phyloP scores from a whole-genome alignment of 768 basidiomycete genomes.

The Tylopilus sp. region DNA sequence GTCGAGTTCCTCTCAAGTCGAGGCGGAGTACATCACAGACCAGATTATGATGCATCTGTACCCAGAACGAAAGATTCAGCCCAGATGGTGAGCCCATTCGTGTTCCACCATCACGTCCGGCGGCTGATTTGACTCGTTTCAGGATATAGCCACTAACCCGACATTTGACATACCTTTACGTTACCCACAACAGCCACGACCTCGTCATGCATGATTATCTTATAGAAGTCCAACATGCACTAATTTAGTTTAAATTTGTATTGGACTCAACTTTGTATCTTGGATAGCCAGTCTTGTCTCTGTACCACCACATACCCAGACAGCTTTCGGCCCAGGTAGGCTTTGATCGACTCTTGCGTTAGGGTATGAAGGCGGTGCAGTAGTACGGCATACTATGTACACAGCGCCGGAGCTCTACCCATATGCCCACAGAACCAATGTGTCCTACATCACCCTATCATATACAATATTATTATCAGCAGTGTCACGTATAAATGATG shows the following conservation, averaged over 20 bases:
- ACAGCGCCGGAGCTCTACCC: not conserved
- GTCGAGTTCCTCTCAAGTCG: constrained; percentile 27
- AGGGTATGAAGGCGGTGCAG: not conserved
- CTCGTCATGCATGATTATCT: constrained; percentile 4
- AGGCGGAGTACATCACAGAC: constrained; percentile 31
- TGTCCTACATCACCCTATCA: not conserved
- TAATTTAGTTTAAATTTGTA: constrained; percentile 22
- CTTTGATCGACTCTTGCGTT: not conserved
- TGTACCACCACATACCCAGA: not conserved
- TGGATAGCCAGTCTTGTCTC: constrained; percentile 21
- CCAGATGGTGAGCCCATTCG: constrained; percentile 25
- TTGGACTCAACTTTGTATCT: constrained; percentile 15
- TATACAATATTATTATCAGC: not conserved
- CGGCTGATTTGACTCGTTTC: not conserved
- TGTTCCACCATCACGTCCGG: not conserved
- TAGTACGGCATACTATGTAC: no score
- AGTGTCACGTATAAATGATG: not conserved
- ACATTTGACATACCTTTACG: constrained; percentile 8
- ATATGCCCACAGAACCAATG: not conserved
- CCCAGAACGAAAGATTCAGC: constrained; percentile 31
- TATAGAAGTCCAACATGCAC: constrained; percentile 14
- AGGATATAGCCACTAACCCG: constrained; percentile 25
- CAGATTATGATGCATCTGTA: constrained; percentile 35
- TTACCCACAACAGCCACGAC: constrained; percentile 11
- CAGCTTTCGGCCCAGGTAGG: not conserved